Evolutionary conservation across 352 stramenopile species (phyloP), one percentile per base, ranked within the genome.

Genomic region (Aphanomyces cochlioides): DNA sequence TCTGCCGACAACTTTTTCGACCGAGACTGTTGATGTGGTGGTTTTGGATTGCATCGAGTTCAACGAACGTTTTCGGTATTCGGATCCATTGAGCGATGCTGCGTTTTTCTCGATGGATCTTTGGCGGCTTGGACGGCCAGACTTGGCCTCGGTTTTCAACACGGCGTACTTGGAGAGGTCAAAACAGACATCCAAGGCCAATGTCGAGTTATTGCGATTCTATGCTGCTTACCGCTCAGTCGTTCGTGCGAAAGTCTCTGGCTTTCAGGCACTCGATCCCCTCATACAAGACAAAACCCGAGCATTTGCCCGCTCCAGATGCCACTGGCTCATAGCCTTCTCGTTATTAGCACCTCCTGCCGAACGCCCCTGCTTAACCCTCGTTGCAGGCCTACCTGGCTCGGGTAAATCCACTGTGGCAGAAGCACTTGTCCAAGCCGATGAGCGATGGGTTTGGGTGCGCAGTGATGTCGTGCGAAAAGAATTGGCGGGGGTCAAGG

Each of bases 1-100:
- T 45, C 37, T 67, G 19, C 19, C 40, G 3, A 38, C 7, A 10
- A 45, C 41, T 28, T 19, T 67, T 1, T 56, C 59, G 12, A 36
- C 54, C 54, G 54, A 28, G 28, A 61, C 59, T 10, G n/a, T 50
- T 10, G 59, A 74, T 45, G 77, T 87, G 54, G 79, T 88, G 34
- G 75, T 89, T 58, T 71, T 91, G 58, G 83, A 91, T 53, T 89
- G 83, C 73, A 89, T 91, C 65, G 83, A 91, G 69, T 89, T 91
- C 71, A 91, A 91, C 60, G 83, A 91, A 76, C 80, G 89, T 64
- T 89, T 91, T 73, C 80, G 83, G 0, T 91, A 81, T 61, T 79
- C 80, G 43, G 83, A 91, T 58, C 80, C 82, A 48, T 64, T 91
- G 4, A 80, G 81, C 17, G 83, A 91, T 67, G 78, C 80, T 15